phyloP scores from a whole-genome alignment of 1,284 basidiomycete genomes.

The Calocybe gambosa region DNA sequence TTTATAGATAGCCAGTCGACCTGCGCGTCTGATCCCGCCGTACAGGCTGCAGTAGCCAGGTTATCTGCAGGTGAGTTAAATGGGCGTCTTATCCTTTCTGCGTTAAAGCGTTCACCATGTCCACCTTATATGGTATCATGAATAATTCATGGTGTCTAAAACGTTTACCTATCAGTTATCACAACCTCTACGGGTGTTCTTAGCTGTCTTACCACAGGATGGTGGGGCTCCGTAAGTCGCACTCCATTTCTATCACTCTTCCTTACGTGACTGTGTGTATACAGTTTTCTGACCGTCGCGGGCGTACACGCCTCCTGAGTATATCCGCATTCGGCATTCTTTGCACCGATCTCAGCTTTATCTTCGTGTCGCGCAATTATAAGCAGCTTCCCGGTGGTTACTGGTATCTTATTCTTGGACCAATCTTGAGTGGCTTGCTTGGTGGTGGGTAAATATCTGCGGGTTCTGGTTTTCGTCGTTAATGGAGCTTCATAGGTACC shows the following conservation, averaged over 20 bases:
- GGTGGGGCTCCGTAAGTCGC: constrained; percentile 80
- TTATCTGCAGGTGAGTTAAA: constrained; percentile 50
- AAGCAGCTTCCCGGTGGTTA: constrained; percentile 71
- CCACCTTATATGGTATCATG: too few relatives aligned
- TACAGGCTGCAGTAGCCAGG: constrained; percentile 68
- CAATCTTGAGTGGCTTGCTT: constrained; percentile 67
- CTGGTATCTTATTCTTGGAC: constrained; percentile 74
- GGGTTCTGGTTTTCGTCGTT: constrained; percentile 2
- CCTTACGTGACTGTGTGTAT: constrained; percentile 1
- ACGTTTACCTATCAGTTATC: constrained; percentile 37
- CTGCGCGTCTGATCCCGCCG: constrained; percentile 68
- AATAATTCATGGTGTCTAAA: too few relatives aligned
- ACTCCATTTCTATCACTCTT: background rate
- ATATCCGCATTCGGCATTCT: constrained; percentile 61
- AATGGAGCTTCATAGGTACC: constrained; percentile 35
- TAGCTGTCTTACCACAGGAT: constrained; percentile 71
- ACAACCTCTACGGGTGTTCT: constrained; percentile 67
- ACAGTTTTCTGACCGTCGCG: constrained; percentile 74
- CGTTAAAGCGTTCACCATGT: too few relatives aligned
- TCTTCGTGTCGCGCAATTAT: constrained; percentile 59
- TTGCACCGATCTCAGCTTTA: constrained; percentile 59
- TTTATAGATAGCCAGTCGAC: background rate
- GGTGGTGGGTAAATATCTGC: constrained; percentile 57
- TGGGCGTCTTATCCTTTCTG: too few relatives aligned
- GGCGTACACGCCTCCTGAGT: constrained; percentile 64